Evolutionary conservation across 192 early-diverging fungal species (phyloP).

Genomic region (Rhizophlyctis rosea): DNA sequence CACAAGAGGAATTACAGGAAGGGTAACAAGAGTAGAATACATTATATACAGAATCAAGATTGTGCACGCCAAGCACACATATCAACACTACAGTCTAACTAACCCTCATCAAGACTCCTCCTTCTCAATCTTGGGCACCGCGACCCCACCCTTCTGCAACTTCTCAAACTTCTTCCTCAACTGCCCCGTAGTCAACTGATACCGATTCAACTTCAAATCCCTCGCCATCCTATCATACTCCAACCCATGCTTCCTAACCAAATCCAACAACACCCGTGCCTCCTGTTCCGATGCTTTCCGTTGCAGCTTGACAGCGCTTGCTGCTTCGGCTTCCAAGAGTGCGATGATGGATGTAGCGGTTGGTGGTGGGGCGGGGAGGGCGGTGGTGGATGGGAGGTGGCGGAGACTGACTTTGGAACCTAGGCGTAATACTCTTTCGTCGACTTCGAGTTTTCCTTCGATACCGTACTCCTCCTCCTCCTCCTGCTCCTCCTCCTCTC

Average conservation of each 20-base stretch:
- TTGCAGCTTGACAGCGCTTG: constrained; percentile 7
- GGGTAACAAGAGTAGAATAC: too few relatives aligned
- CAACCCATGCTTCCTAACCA: constrained; percentile 39
- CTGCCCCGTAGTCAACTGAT: constrained; percentile 49
- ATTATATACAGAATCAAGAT: too few relatives aligned
- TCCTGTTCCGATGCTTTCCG: constrained; percentile 43
- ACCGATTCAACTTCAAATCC: constrained; percentile 48
- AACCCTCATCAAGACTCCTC: too few relatives aligned
- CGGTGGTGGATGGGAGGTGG: background rate
- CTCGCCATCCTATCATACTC: constrained; percentile 49
- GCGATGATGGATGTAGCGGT: constrained; percentile 11
- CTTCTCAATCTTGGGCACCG: too few relatives aligned
- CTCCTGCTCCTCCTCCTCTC: constrained; percentile 9
- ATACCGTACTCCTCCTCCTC: constrained; percentile 18
- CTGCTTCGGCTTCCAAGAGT: constrained; percentile 27
- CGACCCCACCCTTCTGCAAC: too few relatives aligned
- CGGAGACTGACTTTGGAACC: constrained; percentile 11
- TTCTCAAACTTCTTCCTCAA: constrained; percentile 39
- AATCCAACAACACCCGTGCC: constrained; percentile 23
- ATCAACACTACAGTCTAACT: too few relatives aligned
- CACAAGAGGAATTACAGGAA: too few relatives aligned
- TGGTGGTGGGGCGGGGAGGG: background rate
- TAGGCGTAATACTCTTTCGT: constrained; percentile 9
- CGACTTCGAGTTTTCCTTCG: constrained; percentile 27
- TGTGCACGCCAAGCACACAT: too few relatives aligned